Percentiles rank a stretch among this genome's conserved stretches.
Evolutionary conservation across 2,329 filamentous ascomycete species (phyloP).

Genomic region (Penicillium sp.): DNA sequence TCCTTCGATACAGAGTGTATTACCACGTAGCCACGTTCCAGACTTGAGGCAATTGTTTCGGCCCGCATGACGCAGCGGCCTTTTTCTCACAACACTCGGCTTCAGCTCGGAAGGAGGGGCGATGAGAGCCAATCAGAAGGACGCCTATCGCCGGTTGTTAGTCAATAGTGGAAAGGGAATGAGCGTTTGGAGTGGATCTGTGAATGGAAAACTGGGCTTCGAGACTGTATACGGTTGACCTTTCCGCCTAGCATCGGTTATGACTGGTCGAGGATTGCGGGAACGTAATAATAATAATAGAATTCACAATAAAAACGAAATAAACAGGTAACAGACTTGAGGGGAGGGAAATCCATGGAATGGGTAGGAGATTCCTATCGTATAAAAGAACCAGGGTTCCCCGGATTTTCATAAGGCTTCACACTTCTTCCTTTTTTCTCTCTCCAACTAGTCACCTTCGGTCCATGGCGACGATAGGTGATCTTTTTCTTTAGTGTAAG

Average conservation of each 20-base stretch:
- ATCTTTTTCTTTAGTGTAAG: slow-evolving; percentile 7
- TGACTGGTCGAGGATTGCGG: slow-evolving; percentile 12
- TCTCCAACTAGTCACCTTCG: slow-evolving; percentile 11
- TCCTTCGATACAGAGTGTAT: not conserved
- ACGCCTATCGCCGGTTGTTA: slow-evolving; percentile 22
- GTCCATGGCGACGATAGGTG: slow-evolving; percentile 27
- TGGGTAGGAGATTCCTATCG: not conserved
- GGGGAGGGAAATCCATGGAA: not conserved
- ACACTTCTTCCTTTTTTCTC: not conserved
- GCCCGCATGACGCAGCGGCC: slow-evolving; percentile 31
- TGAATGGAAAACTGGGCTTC: slow-evolving; percentile 19
- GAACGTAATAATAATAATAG: slow-evolving; percentile 2
- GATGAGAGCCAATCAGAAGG: slow-evolving; percentile 18
- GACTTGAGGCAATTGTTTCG: slow-evolving; percentile 29
- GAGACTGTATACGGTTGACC: slow-evolving; percentile 15
- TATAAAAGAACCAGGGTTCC: slow-evolving; percentile 22
- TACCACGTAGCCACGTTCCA: slow-evolving; percentile 13
- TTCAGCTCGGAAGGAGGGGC: slow-evolving; percentile 24
- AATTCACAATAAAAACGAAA: not conserved
- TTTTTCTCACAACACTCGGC: slow-evolving; percentile 20
- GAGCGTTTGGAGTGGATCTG: slow-evolving; percentile 15
- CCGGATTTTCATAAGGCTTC: slow-evolving; percentile 19
- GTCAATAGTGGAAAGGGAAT: slow-evolving; percentile 21
- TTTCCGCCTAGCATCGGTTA: slow-evolving; percentile 25
- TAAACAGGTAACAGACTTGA: too few species aligned